Percentiles rank a stretch among this genome's conserved stretches.
Evolutionary conservation across 2,329 filamentous ascomycete genomes (phyloP).

Genomic region (Onygenales sp.): DNA sequence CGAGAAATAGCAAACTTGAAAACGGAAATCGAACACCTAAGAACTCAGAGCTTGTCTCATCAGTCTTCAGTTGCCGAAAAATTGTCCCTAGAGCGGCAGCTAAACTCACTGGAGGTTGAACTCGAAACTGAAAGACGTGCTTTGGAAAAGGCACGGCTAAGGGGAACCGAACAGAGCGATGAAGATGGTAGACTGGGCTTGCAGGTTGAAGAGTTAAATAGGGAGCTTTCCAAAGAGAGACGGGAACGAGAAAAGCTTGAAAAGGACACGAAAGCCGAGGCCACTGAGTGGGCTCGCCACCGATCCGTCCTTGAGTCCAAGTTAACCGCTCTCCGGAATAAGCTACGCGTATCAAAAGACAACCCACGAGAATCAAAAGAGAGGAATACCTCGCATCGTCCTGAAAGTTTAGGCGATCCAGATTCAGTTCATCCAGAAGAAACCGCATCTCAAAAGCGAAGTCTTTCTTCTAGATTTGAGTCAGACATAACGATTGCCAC

Average conservation of each 20-base stretch:
- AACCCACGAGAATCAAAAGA: constrained; percentile 26
- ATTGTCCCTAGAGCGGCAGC: constrained; percentile 65
- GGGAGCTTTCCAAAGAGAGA: constrained; percentile 51
- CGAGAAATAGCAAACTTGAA: constrained; percentile 51
- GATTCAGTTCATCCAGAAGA: constrained; percentile 8
- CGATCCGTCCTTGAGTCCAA: constrained; percentile 60
- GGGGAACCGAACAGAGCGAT: constrained; percentile 26
- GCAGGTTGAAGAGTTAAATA: constrained; percentile 42
- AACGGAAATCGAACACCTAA: constrained; percentile 54
- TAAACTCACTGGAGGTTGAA: constrained; percentile 68
- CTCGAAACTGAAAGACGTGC: constrained; percentile 73
- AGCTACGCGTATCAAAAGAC: constrained; percentile 51
- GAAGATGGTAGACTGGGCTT: constrained; percentile 31
- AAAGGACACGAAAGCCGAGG: constrained; percentile 47
- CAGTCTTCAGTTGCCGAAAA: constrained; percentile 71
- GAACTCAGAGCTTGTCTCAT: constrained; percentile 49
- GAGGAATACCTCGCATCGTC: neutral
- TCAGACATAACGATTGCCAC: constrained; percentile 41
- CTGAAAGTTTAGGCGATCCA: neutral
- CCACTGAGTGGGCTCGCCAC: constrained; percentile 52
- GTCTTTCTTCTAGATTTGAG: constrained; percentile 30
- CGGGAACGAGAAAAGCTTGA: constrained; percentile 57
- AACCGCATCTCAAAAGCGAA: constrained; percentile 32
- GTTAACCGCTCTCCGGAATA: constrained; percentile 58
- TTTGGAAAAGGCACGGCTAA: constrained; percentile 46